Conservation (phyloP, 192 early-diverging fungal genomes). For the Backusella tarrabulga region DNA sequence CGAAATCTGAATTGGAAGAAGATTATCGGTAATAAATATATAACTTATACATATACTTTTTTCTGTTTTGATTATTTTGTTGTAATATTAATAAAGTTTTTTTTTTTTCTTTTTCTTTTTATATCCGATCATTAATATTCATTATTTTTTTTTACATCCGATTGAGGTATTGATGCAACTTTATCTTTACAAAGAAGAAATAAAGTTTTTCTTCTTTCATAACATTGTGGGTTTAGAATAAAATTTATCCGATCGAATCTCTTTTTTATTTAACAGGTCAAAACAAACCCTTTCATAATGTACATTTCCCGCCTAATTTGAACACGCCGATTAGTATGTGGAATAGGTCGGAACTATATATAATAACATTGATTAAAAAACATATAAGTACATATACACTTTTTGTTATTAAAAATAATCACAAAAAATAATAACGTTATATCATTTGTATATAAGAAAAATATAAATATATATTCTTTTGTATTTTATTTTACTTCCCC, state of each 20-base stretch:
- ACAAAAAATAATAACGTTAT: not conserved
- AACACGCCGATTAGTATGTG: not conserved
- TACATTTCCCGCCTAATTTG: not conserved
- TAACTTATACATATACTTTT: not conserved
- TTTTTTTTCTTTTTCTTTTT: not conserved
- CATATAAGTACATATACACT: not conserved
- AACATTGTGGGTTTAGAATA: not conserved
- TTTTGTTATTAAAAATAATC: not conserved
- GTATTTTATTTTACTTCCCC: not conserved
- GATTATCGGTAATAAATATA: constrained; percentile 9
- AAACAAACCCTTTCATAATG: not conserved
- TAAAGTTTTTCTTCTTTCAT: not conserved
- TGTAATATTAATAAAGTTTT: constrained; percentile 6
- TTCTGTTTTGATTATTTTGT: not conserved
- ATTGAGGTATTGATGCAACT: not conserved
- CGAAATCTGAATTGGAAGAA: not conserved
- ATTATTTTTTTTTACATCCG: not conserved
- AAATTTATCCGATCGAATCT: not conserved
- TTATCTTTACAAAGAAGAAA: not conserved
- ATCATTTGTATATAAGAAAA: not conserved
- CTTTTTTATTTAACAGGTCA: not conserved
- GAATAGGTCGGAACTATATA: not conserved
- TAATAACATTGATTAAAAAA: not conserved
- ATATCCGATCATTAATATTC: not conserved
- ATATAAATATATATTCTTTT: not conserved